A percentile compares a stretch with the other conserved stretches of the same genome.
phyloP scores from a whole-genome alignment of 2,329 filamentous ascomycete genomes.

The Scedosporium dehoogii region DNA sequence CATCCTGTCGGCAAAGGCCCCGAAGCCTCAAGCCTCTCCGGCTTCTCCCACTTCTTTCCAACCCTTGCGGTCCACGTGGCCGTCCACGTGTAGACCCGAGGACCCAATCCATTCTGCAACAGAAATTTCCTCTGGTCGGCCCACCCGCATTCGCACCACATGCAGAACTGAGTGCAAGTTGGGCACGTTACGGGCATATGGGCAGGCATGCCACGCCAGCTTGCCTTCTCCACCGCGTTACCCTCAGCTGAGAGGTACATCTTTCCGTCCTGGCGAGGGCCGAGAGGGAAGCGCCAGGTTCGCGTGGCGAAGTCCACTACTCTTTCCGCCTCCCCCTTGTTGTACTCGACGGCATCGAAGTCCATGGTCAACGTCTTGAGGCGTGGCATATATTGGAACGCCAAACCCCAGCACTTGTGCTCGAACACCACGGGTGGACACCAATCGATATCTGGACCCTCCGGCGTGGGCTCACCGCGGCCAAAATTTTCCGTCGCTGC shows the following conservation, averaged over 20 bases:
- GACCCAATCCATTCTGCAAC: not conserved
- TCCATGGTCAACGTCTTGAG: not conserved
- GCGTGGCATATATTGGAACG: not conserved
- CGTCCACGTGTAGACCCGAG: not conserved
- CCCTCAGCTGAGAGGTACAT: not conserved
- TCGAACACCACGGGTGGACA: not conserved
- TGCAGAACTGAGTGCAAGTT: not conserved
- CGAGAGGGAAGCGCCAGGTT: constrained; percentile 1
- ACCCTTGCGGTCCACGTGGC: not conserved
- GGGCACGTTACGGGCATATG: not conserved
- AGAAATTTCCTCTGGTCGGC: not conserved
- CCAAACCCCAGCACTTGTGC: not conserved
- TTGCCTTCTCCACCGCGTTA: not conserved
- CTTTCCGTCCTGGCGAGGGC: not conserved
- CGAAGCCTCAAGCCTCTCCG: not conserved
- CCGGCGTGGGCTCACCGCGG: not conserved
- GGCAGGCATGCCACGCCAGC: not conserved
- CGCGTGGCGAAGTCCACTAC: not conserved
- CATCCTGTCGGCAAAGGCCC: not conserved
- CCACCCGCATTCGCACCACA: not conserved
- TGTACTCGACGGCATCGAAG: not conserved
- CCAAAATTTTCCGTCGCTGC: not conserved
- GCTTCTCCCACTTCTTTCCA: not conserved
- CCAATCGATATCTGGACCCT: not conserved
- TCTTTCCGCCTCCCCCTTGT: not conserved